Conservation (phyloP, 108 stramenopile species). For the Nitzschia inconspicua region DNA sequence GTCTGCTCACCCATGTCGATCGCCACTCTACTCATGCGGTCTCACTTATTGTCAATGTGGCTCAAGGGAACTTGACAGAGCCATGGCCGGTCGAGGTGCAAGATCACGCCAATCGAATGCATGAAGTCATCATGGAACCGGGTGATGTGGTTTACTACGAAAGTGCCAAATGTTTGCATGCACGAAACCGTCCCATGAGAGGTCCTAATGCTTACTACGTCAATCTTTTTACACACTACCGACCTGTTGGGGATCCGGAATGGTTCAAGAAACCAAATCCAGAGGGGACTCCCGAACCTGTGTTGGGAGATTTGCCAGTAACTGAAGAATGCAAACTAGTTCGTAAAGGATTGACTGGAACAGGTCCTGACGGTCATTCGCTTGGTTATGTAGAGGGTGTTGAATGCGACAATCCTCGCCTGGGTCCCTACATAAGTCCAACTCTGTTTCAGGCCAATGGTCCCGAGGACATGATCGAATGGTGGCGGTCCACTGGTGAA, state of each 20-base stretch:
- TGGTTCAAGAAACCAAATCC: constrained; percentile 61
- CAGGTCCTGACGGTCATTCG: constrained; percentile 17
- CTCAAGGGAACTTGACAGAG: constrained; percentile 71
- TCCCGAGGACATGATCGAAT: constrained; percentile 57
- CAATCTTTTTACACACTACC: constrained; percentile 92
- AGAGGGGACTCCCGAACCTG: constrained; percentile 57
- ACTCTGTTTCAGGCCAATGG: constrained; percentile 42
- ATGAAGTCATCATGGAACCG: constrained; percentile 74
- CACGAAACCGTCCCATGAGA: constrained; percentile 74
- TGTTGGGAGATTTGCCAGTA: constrained; percentile 34
- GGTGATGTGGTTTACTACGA: constrained; percentile 91
- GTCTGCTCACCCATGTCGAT: constrained; percentile 88
- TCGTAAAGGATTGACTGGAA: constrained; percentile 25
- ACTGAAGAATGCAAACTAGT: constrained; percentile 52
- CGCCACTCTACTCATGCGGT: constrained; percentile 82
- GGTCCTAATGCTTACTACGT: constrained; percentile 46
- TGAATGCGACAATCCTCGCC: constrained; percentile 61
- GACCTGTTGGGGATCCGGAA: constrained; percentile 53
- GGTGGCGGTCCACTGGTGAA: constrained; percentile 54
- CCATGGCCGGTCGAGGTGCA: constrained; percentile 84
- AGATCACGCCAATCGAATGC: constrained; percentile 62
- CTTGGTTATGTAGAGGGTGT: constrained; percentile 44
- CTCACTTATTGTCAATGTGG: constrained; percentile 88
- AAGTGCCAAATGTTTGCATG: constrained; percentile 83
- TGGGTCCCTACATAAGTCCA: constrained; percentile 55